A percentile compares a stretch with the other conserved stretches of the same genome.
Evolutionary conservation across 345 rosid species (phyloP).

Genomic region (Melaleuca alternifolia): DNA sequence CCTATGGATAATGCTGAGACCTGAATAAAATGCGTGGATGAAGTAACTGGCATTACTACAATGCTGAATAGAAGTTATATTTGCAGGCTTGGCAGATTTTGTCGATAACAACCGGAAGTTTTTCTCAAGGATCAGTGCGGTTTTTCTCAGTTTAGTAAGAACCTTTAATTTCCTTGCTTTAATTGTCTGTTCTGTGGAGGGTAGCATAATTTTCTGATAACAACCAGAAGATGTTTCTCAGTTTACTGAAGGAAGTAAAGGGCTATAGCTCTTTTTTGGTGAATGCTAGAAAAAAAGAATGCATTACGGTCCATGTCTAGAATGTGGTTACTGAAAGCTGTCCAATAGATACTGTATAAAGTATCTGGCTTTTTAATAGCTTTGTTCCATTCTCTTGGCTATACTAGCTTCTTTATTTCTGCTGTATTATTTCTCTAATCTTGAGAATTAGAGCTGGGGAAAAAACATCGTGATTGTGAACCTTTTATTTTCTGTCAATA

Average conservation of each 20-base stretch:
- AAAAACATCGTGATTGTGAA: background rate
- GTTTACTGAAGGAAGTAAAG: background rate
- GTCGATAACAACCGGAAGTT: constrained; percentile 65
- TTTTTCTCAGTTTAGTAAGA: constrained; percentile 65
- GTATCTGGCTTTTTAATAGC: background rate
- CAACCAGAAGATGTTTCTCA: background rate
- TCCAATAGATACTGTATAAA: background rate
- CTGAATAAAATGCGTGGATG: background rate
- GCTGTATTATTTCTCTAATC: background rate
- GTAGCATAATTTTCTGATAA: background rate
- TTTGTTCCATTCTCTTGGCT: background rate
- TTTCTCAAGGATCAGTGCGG: constrained; percentile 51
- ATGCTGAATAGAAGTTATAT: background rate
- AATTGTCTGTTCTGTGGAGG: background rate
- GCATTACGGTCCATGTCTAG: background rate
- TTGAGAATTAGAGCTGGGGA: background rate
- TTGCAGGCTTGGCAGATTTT: constrained; percentile 56
- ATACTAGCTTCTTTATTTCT: background rate
- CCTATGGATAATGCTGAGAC: background rate
- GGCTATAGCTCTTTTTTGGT: background rate
- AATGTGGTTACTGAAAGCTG: background rate
- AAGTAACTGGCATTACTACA: background rate
- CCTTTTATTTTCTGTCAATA: background rate
- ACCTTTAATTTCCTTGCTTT: background rate
- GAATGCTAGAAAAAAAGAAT: background rate